Percentiles rank a stretch among this genome's conserved stretches.
Conservation (phyloP, 371 early-diverging fungal genomes). For the Mucor lusitanicus region DNA sequence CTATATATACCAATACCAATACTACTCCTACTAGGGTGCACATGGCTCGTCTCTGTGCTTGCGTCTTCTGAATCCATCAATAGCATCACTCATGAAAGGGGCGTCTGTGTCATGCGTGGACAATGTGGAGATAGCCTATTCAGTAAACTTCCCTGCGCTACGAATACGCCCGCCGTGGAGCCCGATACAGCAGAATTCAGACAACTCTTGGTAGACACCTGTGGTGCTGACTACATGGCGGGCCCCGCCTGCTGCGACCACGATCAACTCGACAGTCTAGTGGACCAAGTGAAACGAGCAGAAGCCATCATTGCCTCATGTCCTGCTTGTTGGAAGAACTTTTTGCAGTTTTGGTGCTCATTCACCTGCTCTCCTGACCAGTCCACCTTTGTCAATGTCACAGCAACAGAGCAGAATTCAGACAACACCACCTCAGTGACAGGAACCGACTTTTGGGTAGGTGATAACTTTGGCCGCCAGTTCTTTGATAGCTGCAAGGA, state of each 20-base stretch:
- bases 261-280: conserved; percentile 55
- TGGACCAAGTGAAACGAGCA: conserved; percentile 57
- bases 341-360: conserved; percentile 70
- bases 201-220: conserved; percentile 53
- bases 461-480: conserved; percentile 57
- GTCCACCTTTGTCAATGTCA: conserved; percentile 72
- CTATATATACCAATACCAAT: not conserved
- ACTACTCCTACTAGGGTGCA: conserved; percentile 2
- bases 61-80: conserved; percentile 6
- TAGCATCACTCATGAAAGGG: conserved; percentile 46
- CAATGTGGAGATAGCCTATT: conserved; percentile 49
- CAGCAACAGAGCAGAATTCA: conserved; percentile 26
- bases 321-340: conserved; percentile 81
- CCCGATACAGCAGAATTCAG: conserved; percentile 50
- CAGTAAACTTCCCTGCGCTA: conserved; percentile 51
- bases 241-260: conserved; percentile 67
- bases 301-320: conserved; percentile 65
- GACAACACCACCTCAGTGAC: conserved; percentile 39
- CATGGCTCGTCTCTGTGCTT: not conserved
- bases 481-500: conserved; percentile 79
- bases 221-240: conserved; percentile 57
- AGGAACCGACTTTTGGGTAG: conserved; percentile 63
- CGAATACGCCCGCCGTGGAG: conserved; percentile 52
- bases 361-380: conserved; percentile 77
- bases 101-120: conserved; percentile 67